Conservation (phyloP, 352 stramenopile species). For the Phytophthora ohioensis region DNA sequence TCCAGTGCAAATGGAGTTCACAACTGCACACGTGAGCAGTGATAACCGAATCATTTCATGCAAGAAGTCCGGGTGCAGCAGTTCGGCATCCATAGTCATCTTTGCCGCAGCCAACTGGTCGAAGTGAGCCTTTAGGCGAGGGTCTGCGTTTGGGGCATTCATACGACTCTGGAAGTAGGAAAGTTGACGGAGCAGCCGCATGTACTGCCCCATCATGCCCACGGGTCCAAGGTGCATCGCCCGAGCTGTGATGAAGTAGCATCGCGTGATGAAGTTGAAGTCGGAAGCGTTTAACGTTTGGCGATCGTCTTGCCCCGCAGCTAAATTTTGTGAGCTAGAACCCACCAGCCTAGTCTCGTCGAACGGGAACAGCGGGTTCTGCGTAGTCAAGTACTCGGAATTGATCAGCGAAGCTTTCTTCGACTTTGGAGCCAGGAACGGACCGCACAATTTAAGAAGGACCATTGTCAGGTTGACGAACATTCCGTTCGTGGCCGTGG, state of each 20-base stretch:
- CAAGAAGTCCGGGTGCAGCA: conserved; percentile 81
- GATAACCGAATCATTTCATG: conserved; percentile 82
- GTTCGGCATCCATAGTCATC: conserved; percentile 83
- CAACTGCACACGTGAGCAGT: conserved; percentile 68
- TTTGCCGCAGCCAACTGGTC: conserved; percentile 74
- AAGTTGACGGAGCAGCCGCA: conserved; percentile 91
- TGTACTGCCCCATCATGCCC: conserved; percentile 82
- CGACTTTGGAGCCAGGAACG: conserved; percentile 79
- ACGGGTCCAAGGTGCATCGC: conserved; percentile 94
- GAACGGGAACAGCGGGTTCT: conserved; percentile 70
- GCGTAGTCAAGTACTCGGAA: conserved; percentile 50
- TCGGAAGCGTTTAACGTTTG: conserved; percentile 41
- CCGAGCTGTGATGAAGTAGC: conserved; percentile 95
- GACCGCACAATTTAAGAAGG: conserved; percentile 80
- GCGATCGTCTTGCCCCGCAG: conserved; percentile 34
- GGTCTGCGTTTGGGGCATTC: conserved; percentile 69
- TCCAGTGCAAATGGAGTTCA: conserved; percentile 65
- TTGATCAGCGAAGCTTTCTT: conserved; percentile 86
- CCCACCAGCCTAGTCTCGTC: conserved; percentile 70
- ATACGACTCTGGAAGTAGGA: conserved; percentile 90
- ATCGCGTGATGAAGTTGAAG: conserved; percentile 97
- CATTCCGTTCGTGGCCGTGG: conserved; percentile 75
- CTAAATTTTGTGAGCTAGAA: conserved; percentile 15
- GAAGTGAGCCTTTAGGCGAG: conserved; percentile 78
- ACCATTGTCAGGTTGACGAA: conserved; percentile 86